These are phyloP conservation scores for Saturnispora gosingensis DNA, from an alignment of 805 yeast species.

Conservation along the genomic window DNA sequence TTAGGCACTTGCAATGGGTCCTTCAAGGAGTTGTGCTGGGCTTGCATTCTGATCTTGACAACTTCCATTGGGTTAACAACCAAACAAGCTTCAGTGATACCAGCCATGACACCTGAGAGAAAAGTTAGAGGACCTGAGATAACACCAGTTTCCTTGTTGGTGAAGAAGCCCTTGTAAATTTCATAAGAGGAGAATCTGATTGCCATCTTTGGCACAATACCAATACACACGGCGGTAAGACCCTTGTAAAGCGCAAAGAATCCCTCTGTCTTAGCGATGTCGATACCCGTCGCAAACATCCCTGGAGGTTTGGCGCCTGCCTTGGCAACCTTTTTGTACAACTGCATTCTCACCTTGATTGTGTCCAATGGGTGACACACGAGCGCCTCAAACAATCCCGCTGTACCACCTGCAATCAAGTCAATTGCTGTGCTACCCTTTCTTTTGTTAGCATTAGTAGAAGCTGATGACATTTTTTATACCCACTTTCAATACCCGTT, in stretches of 20 bases:
- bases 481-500: neutral
- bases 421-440: slow-evolving; percentile 45
- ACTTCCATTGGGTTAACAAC: slow-evolving; percentile 98
- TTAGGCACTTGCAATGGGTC: slow-evolving; percentile 72
- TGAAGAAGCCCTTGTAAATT: slow-evolving; percentile 64
- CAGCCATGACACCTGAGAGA: slow-evolving; percentile 94
- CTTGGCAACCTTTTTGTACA: slow-evolving; percentile 57
- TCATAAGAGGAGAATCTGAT: slow-evolving; percentile 93
- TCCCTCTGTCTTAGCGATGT: slow-evolving; percentile 72
- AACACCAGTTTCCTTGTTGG: slow-evolving; percentile 48
- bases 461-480: slow-evolving; percentile 11
- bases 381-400: slow-evolving; percentile 95
- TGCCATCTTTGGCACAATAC: slow-evolving; percentile 98
- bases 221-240: slow-evolving; percentile 92
- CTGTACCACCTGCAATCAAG: slow-evolving; percentile 89
- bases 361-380: slow-evolving; percentile 98
- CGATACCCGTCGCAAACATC: slow-evolving; percentile 69
- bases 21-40: slow-evolving; percentile 86
- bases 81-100: slow-evolving; percentile 88
- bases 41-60: slow-evolving; percentile 90
- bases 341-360: slow-evolving; percentile 94
- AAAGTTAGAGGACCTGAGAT: slow-evolving; percentile 71
- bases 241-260: slow-evolving; percentile 87
- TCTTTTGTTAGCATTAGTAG: slow-evolving; percentile 15
- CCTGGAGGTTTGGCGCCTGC: slow-evolving; percentile 63